phyloP scores from a whole-genome alignment of 177 flowering plant species.

The Vitis hybrid region DNA sequence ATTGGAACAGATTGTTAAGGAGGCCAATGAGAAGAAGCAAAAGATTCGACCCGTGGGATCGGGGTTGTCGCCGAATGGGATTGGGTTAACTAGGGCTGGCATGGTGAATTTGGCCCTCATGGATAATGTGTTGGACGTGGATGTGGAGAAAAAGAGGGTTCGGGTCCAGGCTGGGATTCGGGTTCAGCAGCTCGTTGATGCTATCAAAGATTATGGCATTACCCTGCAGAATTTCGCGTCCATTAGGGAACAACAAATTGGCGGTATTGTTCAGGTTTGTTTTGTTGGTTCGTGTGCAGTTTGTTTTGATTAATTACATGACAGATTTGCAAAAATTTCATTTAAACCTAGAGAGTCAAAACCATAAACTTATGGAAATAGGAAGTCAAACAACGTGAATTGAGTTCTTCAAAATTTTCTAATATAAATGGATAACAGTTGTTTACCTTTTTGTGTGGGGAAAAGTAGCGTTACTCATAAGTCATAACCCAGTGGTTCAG shows the following conservation, averaged over 20 bases:
- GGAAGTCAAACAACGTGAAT: too few species aligned
- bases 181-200: constrained; percentile 90
- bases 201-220: constrained; percentile 75
- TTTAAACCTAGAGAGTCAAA: too few species aligned
- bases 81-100: constrained; percentile 78
- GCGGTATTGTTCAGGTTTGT: constrained; percentile 90
- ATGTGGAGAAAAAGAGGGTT: constrained; percentile 72
- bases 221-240: constrained; percentile 97
- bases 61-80: constrained; percentile 92
- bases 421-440: too few species aligned
- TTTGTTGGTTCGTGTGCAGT: not conserved
- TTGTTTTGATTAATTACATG: too few species aligned
- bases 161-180: constrained; percentile 88
- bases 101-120: constrained; percentile 93
- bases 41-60: constrained; percentile 93
- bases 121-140: constrained; percentile 90
- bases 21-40: constrained; percentile 47
- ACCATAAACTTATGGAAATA: too few species aligned
- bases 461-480: too few species aligned
- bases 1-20: constrained; percentile 63
- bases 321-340: not conserved
- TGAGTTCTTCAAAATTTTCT: too few species aligned
- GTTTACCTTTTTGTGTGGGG: too few species aligned
- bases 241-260: constrained; percentile 95
- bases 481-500: too few species aligned